Percentiles rank a stretch among this genome's conserved stretches.
phyloP scores from a whole-genome alignment of 345 rosid species.

The Hirschfeldia incana region DNA sequence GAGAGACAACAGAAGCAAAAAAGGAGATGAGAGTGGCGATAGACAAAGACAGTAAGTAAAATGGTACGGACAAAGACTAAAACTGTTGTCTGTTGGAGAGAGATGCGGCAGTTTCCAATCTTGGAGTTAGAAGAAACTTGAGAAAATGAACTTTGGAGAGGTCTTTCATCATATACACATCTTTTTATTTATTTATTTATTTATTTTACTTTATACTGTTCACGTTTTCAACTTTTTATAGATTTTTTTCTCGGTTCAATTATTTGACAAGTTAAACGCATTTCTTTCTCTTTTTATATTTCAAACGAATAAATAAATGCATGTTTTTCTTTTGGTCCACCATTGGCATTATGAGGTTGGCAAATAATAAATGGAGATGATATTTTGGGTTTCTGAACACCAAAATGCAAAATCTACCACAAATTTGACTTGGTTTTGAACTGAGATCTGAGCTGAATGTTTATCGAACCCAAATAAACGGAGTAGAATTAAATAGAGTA shows the following conservation, averaged over 20 bases:
- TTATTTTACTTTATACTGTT: conserved; percentile 23
- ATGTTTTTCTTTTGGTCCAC: conserved; percentile 36
- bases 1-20: conserved; percentile 17
- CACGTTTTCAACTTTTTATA: conserved; percentile 23
- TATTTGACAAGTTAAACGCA: conserved; percentile 32
- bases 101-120: conserved; percentile 29
- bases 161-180: conserved; percentile 30
- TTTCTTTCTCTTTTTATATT: not conserved
- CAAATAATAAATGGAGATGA: conserved; percentile 38
- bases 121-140: conserved; percentile 17
- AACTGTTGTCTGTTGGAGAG: conserved; percentile 22
- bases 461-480: not conserved
- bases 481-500: not conserved
- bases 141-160: conserved; percentile 34
- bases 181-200: not conserved
- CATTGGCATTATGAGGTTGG: conserved; percentile 42
- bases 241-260: conserved; percentile 25
- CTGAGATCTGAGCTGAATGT: not conserved
- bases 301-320: conserved; percentile 29
- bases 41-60: conserved; percentile 51
- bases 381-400: conserved; percentile 27
- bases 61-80: conserved; percentile 28
- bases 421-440: not conserved
- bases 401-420: conserved; percentile 19
- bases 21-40: conserved; percentile 35